A percentile compares a stretch with the other conserved stretches of the same genome.
Evolutionary conservation across 1,284 basidiomycete species (phyloP).

Genomic region (Mycena sp.): DNA sequence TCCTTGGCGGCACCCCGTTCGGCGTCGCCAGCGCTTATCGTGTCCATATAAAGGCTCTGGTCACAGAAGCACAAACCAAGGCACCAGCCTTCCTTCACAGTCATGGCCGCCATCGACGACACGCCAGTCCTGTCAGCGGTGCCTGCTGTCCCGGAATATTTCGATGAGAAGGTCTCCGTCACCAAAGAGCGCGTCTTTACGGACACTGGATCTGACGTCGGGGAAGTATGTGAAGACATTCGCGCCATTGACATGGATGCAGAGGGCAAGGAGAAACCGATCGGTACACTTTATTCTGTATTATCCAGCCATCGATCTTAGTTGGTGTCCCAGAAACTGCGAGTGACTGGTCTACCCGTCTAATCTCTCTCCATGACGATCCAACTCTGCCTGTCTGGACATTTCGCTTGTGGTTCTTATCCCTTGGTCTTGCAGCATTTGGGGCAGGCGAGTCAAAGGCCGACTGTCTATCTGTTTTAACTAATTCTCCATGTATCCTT

Average conservation of each 20-base stretch:
- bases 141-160: conserved; percentile 11
- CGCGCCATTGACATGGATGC: conserved; percentile 29
- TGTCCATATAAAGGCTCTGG: neutral
- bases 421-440: conserved; percentile 48
- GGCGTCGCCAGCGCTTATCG: no score
- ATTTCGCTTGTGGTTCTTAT: conserved; percentile 26
- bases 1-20: no score
- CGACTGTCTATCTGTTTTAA: no score
- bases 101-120: conserved; percentile 14
- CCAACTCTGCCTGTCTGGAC: conserved; percentile 52
- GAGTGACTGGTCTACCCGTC: conserved; percentile 45
- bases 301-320: neutral
- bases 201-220: conserved; percentile 6
- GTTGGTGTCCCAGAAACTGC: conserved; percentile 30
- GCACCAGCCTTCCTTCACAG: neutral
- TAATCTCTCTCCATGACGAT: conserved; percentile 56
- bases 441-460: no score
- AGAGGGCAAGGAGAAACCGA: conserved; percentile 28
- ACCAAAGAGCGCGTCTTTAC: conserved; percentile 3
- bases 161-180: conserved; percentile 23
- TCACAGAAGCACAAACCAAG: neutral
- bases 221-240: conserved; percentile 27
- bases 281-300: conserved; percentile 1
- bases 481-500: no score
- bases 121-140: conserved; percentile 4